A percentile compares a stretch with the other conserved stretches of the same genome.
Evolutionary conservation across 108 stramenopile genomes (phyloP).

Genomic region (Conticribra guillardii): DNA sequence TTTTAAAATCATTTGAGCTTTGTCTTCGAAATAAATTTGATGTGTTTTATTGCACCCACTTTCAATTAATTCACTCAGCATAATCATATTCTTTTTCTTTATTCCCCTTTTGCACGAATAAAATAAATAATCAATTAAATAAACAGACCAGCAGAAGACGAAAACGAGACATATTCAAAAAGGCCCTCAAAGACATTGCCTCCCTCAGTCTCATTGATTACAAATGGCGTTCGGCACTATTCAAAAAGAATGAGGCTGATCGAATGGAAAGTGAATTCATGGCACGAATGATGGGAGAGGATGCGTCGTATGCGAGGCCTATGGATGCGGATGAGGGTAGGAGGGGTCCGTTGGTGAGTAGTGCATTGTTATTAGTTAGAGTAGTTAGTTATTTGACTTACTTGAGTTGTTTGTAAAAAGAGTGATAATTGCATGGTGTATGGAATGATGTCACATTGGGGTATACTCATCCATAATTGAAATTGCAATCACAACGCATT

Average conservation of each 20-base stretch:
- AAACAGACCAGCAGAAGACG: conserved; percentile 14
- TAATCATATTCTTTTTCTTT: not conserved
- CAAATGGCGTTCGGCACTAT: conserved; percentile 74
- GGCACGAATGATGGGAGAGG: conserved; percentile 82
- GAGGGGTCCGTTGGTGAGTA: conserved; percentile 74
- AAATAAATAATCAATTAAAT: too few relatives aligned
- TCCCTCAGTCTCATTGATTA: conserved; percentile 78
- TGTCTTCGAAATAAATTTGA: too few relatives aligned
- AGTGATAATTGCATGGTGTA: too few relatives aligned
- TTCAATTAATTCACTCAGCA: too few relatives aligned
- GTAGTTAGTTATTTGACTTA: not conserved
- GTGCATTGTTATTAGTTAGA: not conserved
- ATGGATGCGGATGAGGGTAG: conserved; percentile 83
- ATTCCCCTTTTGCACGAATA: too few relatives aligned
- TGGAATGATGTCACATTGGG: too few relatives aligned
- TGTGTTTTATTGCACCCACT: too few relatives aligned
- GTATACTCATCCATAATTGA: too few relatives aligned
- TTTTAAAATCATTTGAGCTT: not conserved
- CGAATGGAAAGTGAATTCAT: conserved; percentile 74
- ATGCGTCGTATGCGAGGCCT: conserved; percentile 76
- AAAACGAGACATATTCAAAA: conserved; percentile 43
- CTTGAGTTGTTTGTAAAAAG: too few relatives aligned
- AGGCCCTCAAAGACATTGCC: conserved; percentile 60
- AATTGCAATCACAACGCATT: too few relatives aligned
- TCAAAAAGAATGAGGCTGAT: conserved; percentile 84